A percentile compares a stretch with the other conserved stretches of the same genome.
Evolutionary conservation across 1,284 basidiomycete species (phyloP).

Genomic region (Takashimella koratensis): DNA sequence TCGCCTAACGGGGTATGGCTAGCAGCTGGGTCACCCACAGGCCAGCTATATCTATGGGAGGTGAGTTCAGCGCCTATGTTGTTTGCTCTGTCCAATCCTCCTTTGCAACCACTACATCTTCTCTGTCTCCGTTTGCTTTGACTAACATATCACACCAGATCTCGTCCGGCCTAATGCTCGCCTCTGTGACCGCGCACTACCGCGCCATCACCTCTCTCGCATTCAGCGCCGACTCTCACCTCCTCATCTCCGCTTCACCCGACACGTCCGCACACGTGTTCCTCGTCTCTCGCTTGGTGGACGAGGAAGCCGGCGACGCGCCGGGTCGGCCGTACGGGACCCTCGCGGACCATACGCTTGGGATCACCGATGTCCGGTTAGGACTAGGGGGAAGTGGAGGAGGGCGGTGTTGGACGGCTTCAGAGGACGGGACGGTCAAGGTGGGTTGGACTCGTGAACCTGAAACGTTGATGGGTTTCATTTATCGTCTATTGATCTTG

Average conservation of each 20-base stretch:
- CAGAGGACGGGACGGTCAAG: conserved; percentile 89
- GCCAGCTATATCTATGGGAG: conserved; percentile 94
- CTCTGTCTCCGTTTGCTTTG: too few relatives aligned
- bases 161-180: conserved; percentile 80
- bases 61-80: conserved; percentile 55
- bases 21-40: conserved; percentile 81
- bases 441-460: too few relatives aligned
- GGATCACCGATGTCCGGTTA: conserved; percentile 75
- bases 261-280: conserved; percentile 86
- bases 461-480: too few relatives aligned
- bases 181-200: conserved; percentile 93
- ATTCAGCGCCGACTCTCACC: conserved; percentile 76
- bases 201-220: conserved; percentile 75
- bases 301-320: conserved; percentile 21
- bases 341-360: conserved; percentile 86
- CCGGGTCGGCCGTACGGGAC: conserved; percentile 64
- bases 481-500: conserved; percentile 5
- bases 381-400: conserved; percentile 51
- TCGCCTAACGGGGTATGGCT: conserved; percentile 71
- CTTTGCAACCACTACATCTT: background rate
- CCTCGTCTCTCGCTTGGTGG: conserved; percentile 60
- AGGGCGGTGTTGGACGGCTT: conserved; percentile 62
- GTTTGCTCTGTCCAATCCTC: background rate
- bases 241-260: conserved; percentile 79
- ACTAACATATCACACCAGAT: too few relatives aligned